A percentile compares a stretch with the other conserved stretches of the same genome.
Conservation (phyloP, 768 basidiomycete genomes). For the Sporobolomyces phaffii region DNA sequence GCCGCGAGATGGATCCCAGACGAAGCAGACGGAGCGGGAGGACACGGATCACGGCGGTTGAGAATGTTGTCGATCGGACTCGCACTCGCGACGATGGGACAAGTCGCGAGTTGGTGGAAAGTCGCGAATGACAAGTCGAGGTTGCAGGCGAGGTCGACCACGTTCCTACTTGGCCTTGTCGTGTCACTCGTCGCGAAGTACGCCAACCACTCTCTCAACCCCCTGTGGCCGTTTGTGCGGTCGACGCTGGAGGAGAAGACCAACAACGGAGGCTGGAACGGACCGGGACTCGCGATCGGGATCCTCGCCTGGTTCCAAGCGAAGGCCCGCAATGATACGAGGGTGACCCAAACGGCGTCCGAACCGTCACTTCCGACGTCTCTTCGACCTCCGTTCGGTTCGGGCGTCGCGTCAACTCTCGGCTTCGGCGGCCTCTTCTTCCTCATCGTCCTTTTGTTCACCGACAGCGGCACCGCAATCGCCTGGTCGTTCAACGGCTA, state of each 20-base stretch:
- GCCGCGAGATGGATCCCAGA: slow-evolving; percentile 54
- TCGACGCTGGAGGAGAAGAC: not conserved
- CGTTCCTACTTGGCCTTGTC: slow-evolving; percentile 62
- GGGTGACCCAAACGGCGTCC: too few species aligned
- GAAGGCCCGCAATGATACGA: not conserved
- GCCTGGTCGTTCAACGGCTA: slow-evolving; percentile 26
- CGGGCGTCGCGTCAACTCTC: not conserved
- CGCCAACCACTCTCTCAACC: slow-evolving; percentile 55
- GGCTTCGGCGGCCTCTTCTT: slow-evolving; percentile 32
- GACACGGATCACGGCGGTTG: slow-evolving; percentile 36
- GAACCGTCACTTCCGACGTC: not conserved
- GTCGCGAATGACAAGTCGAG: slow-evolving; percentile 43
- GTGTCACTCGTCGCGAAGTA: slow-evolving; percentile 67
- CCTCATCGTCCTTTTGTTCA: slow-evolving; percentile 29
- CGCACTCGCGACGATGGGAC: slow-evolving; percentile 54
- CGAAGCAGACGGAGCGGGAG: slow-evolving; percentile 48
- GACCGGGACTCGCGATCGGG: slow-evolving; percentile 16
- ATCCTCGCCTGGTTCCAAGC: slow-evolving; percentile 12
- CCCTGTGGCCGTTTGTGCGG: slow-evolving; percentile 36
- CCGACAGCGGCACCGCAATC: slow-evolving; percentile 34
- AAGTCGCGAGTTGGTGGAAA: slow-evolving; percentile 57
- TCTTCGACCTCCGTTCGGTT: not conserved
- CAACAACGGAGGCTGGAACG: slow-evolving; percentile 32
- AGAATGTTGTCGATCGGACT: slow-evolving; percentile 57
- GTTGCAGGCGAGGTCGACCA: slow-evolving; percentile 45